These are phyloP conservation scores for Salicornia ramosissima DNA, from an alignment of 148 eudicot genomes.

Conservation along the genomic window DNA sequence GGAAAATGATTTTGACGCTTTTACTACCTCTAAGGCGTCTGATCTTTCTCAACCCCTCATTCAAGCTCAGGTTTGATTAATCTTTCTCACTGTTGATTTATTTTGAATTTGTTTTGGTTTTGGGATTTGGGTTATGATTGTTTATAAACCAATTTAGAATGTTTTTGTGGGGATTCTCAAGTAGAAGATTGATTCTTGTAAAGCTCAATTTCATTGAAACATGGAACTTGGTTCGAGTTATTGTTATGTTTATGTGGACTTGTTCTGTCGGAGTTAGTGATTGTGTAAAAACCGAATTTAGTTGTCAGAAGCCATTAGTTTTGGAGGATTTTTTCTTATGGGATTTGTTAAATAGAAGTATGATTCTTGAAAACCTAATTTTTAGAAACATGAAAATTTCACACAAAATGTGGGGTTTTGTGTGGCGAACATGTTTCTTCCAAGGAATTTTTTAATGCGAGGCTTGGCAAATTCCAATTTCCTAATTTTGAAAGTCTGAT, in stretches of 20 bases:
- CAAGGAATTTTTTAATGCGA: not conserved
- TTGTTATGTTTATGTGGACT: too few relatives aligned
- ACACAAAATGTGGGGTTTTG: not conserved
- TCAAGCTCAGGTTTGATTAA: constrained; percentile 63
- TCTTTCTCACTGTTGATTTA: too few relatives aligned
- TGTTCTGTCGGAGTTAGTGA: not conserved
- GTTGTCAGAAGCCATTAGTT: too few relatives aligned
- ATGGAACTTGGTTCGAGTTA: too few relatives aligned
- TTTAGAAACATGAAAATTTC: too few relatives aligned
- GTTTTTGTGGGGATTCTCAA: too few relatives aligned
- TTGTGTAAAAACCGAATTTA: not conserved
- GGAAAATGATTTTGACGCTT: constrained; percentile 75
- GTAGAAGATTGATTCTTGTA: too few relatives aligned
- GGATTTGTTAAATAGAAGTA: not conserved
- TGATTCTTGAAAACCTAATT: not conserved
- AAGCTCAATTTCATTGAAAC: too few relatives aligned
- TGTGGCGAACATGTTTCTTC: not conserved
- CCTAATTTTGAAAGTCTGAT: not conserved
- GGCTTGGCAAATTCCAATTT: not conserved
- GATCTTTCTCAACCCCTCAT: constrained; percentile 70
- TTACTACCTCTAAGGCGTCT: constrained; percentile 62
- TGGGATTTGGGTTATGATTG: not conserved
- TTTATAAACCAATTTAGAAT: too few relatives aligned
- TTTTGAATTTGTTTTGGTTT: not conserved
- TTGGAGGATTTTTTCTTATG: not conserved